These are phyloP conservation scores for Sporothrix sp. DNA, from an alignment of 2,329 filamentous ascomycete genomes.

Conservation along the genomic window DNA sequence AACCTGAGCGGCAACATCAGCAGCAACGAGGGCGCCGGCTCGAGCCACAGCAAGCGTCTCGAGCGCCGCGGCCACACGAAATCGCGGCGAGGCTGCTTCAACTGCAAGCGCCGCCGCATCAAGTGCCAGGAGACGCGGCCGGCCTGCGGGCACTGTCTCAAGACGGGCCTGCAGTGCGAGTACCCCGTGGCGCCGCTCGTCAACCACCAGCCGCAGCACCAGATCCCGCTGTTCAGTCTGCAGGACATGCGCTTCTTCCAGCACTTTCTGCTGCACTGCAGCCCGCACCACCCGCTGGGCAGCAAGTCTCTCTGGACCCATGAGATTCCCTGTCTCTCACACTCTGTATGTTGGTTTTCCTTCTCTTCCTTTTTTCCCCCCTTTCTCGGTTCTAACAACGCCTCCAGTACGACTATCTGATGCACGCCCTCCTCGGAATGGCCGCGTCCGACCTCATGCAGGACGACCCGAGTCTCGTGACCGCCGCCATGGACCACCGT, in stretches of 20 bases:
- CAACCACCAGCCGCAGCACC: constrained; percentile 46
- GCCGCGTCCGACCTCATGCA: constrained; percentile 55
- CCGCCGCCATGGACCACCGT: constrained; percentile 53
- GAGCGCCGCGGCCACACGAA: constrained; percentile 57
- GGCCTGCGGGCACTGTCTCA: constrained; percentile 52
- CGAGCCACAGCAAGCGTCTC: constrained; percentile 27
- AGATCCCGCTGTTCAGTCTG: constrained; percentile 48
- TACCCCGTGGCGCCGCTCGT: constrained; percentile 46
- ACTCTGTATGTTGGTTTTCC: constrained; percentile 39
- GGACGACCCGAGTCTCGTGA: constrained; percentile 40
- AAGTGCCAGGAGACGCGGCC: constrained; percentile 61
- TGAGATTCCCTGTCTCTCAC: constrained; percentile 56
- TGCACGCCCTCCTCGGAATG: constrained; percentile 61
- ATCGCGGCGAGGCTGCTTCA: constrained; percentile 55
- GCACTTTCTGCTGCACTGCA: constrained; percentile 52
- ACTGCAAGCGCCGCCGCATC: constrained; percentile 57
- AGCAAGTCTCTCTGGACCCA: constrained; percentile 59
- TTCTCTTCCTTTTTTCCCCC: too few relatives aligned
- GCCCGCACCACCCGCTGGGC: constrained; percentile 54
- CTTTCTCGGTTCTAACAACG: background rate
- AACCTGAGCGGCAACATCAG: background rate
- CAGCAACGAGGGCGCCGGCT: constrained; percentile 10
- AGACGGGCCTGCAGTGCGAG: constrained; percentile 52
- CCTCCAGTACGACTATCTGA: constrained; percentile 51
- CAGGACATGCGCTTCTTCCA: constrained; percentile 62